Percentiles rank a stretch among this genome's conserved stretches.
phyloP scores from a whole-genome alignment of 208 protist genomes.

The Naegleria gruberi region DNA sequence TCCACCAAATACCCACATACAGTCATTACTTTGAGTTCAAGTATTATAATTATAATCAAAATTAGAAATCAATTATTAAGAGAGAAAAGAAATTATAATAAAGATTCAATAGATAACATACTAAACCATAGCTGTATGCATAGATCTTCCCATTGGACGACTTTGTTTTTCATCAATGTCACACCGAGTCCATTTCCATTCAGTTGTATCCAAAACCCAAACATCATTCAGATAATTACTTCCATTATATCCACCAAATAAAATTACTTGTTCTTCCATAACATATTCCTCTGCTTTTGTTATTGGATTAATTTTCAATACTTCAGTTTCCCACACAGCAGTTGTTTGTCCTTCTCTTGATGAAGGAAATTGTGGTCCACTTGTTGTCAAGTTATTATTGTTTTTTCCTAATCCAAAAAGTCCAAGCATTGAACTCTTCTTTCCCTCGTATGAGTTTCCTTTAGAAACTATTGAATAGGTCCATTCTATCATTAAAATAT shows the following conservation, averaged over 20 bases:
- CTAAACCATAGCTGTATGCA: neutral
- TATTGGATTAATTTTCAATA: neutral
- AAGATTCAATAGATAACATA: too few relatives aligned
- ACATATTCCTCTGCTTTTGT: neutral
- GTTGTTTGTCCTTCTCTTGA: neutral
- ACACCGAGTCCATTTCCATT: neutral
- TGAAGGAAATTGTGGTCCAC: neutral
- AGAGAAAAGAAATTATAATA: too few relatives aligned
- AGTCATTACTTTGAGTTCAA: neutral
- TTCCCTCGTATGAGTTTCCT: neutral
- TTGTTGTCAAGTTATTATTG: neutral
- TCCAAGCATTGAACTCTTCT: neutral
- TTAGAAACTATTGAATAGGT: neutral
- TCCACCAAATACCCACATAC: conserved; percentile 7
- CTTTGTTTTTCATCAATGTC: neutral
- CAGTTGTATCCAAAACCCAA: neutral
- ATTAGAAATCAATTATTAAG: too few relatives aligned
- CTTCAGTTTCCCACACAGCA: neutral
- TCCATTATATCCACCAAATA: conserved; percentile 16
- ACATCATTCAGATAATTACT: neutral
- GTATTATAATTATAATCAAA: too few relatives aligned
- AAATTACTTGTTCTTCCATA: conserved; percentile 16
- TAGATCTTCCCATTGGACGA: neutral
- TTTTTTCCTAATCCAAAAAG: neutral
- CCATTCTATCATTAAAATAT: neutral